A percentile compares a stretch with the other conserved stretches of the same genome.
Conservation (phyloP, 2,329 filamentous ascomycete species). For the Drechslerella dactyloides region DNA sequence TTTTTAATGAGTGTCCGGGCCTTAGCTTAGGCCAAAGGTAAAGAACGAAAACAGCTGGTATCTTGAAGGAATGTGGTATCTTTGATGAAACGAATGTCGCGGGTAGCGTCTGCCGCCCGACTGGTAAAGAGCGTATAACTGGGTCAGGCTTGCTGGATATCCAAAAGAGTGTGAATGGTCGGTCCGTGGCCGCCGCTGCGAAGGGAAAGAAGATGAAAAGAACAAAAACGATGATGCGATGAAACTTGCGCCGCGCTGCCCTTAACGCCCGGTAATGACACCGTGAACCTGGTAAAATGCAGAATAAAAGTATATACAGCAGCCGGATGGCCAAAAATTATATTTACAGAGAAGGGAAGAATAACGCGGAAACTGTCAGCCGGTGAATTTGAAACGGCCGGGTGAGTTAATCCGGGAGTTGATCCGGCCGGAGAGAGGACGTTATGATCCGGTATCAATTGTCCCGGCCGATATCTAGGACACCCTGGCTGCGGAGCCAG, state of each 20-base stretch:
- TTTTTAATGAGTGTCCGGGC: conserved; percentile 1
- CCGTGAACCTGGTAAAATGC: conserved; percentile 6
- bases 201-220: background rate
- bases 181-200: background rate
- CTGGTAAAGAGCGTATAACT: conserved; percentile 5
- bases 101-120: background rate
- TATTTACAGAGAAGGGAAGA: conserved; percentile 13
- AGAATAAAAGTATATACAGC: background rate
- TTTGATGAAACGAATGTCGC: conserved; percentile 4
- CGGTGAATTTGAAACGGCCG: conserved; percentile 38
- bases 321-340: too few relatives aligned
- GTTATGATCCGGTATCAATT: conserved; percentile 8
- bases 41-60: background rate
- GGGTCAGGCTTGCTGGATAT: conserved; percentile 2
- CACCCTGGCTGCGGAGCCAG: conserved; percentile 12
- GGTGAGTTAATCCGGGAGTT: conserved; percentile 24
- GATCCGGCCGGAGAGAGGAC: conserved; percentile 9
- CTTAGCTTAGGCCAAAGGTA: background rate
- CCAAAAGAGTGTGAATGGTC: conserved; percentile 7
- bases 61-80: conserved; percentile 8
- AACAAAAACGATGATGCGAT: background rate
- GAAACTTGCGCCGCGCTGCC: too few relatives aligned
- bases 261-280: too few relatives aligned
- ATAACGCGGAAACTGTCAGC: conserved; percentile 21
- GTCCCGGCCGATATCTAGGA: conserved; percentile 7